Evolutionary conservation across 768 basidiomycete species (phyloP).

Genomic region (Russula emetica): DNA sequence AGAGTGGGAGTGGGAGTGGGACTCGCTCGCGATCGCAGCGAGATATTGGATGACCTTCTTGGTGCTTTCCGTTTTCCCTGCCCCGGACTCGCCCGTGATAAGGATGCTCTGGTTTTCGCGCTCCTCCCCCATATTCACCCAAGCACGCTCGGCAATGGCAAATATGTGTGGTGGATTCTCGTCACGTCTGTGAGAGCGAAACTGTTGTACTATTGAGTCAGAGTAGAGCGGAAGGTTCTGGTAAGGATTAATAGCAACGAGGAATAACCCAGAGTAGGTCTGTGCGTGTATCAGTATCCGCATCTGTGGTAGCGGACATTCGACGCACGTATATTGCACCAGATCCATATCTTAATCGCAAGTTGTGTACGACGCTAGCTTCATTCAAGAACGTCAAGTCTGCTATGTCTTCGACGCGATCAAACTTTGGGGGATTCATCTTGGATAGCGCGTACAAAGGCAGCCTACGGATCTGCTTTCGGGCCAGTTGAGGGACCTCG

Average conservation of each 20-base stretch:
- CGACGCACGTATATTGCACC: conserved; percentile 87
- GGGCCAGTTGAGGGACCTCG: conserved; percentile 23
- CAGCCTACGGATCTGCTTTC: conserved; percentile 55
- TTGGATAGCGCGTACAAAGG: conserved; percentile 81
- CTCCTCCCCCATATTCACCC: conserved; percentile 98
- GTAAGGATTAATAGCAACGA: conserved; percentile 98
- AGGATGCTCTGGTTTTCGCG: conserved; percentile 96
- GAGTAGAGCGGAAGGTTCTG: conserved; percentile 88
- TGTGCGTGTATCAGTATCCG: conserved; percentile 33
- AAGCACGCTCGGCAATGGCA: conserved; percentile 94
- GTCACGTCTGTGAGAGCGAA: conserved; percentile 80
- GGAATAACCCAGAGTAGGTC: conserved; percentile 95
- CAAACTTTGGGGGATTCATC: conserved; percentile 99
- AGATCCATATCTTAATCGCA: conserved; percentile 84
- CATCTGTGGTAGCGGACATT: background rate
- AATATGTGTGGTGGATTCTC: conserved; percentile 97
- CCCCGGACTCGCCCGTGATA: conserved; percentile 99
- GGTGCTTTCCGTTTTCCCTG: conserved; percentile 97
- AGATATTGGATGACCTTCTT: conserved; percentile 99
- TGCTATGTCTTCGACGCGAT: conserved; percentile 95
- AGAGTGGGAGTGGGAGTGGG: conserved; percentile 54
- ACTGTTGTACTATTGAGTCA: conserved; percentile 82
- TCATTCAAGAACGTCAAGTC: conserved; percentile 98
- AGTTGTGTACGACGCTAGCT: conserved; percentile 98
- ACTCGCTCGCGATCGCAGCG: conserved; percentile 90